These are phyloP conservation scores for Lipomyces starkeyi DNA, from an alignment of 805 yeast species.

Conservation along the genomic window DNA sequence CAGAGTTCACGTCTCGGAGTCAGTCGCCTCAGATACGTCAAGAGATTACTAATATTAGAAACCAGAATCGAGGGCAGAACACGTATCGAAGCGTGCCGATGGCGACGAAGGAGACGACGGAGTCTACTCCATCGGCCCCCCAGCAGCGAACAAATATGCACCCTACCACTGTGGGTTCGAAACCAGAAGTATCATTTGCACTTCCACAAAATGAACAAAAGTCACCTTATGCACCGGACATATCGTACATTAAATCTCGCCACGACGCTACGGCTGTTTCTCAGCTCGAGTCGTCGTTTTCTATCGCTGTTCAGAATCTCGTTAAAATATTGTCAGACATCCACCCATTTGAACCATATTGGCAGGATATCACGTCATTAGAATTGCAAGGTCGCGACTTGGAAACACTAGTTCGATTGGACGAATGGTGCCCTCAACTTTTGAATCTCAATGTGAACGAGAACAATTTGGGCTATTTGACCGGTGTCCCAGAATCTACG, in stretches of 20 bases:
- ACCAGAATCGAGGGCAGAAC: background rate
- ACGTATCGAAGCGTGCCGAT: background rate
- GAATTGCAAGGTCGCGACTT: conserved; percentile 47
- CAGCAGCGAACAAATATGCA: background rate
- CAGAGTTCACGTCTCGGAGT: background rate
- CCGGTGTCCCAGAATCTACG: conserved; percentile 53
- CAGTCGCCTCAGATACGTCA: conserved; percentile 23
- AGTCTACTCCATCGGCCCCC: background rate
- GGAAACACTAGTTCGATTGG: conserved; percentile 52
- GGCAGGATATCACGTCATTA: conserved; percentile 51
- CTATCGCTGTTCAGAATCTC: conserved; percentile 51
- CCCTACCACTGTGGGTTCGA: background rate
- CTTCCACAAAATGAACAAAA: conserved; percentile 12
- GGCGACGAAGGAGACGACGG: background rate
- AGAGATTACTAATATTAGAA: conserved; percentile 4
- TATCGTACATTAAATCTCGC: conserved; percentile 35
- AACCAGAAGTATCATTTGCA: conserved; percentile 32
- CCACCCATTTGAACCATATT: conserved; percentile 47
- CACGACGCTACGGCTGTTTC: conserved; percentile 50
- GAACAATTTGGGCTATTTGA: conserved; percentile 51
- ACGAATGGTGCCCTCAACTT: conserved; percentile 52
- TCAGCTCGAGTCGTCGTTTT: conserved; percentile 50
- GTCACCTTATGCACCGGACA: conserved; percentile 33
- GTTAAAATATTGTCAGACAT: conserved; percentile 54
- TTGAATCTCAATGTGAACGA: conserved; percentile 49